These are phyloP conservation scores for Glycine latifolia DNA, from an alignment of 306 rosid genomes.

Conservation along the genomic window DNA sequence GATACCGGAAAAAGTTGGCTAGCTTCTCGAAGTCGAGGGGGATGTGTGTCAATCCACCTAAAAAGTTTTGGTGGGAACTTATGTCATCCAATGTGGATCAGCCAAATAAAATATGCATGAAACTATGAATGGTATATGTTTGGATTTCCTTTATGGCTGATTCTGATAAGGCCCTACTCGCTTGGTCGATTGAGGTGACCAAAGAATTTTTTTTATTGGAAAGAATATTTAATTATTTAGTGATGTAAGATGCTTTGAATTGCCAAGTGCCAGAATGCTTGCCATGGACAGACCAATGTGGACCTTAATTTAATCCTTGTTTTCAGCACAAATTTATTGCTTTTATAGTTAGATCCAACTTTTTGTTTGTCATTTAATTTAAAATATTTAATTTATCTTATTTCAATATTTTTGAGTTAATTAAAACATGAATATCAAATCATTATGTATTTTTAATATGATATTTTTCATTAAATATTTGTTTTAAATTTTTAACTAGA, in stretches of 20 bases:
- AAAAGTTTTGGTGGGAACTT: slow-evolving; percentile 17
- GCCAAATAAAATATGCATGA: not conserved
- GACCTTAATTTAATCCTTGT: slow-evolving; percentile 37
- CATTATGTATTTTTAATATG: too few relatives aligned
- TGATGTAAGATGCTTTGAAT: not conserved
- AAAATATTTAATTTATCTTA: not conserved
- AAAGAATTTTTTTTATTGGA: not conserved
- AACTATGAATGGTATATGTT: not conserved
- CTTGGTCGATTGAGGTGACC: too few relatives aligned
- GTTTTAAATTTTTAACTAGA: too few relatives aligned
- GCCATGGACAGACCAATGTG: slow-evolving; percentile 1
- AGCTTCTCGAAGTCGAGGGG: not conserved
- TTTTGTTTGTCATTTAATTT: not conserved
- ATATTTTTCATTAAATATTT: too few relatives aligned
- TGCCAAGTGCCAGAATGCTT: slow-evolving; percentile 10
- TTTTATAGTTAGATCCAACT: not conserved
- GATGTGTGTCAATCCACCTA: not conserved
- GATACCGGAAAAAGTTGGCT: not conserved
- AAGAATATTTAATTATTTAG: not conserved
- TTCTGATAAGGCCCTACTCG: not conserved
- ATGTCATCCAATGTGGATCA: not conserved
- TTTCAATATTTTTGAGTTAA: not conserved
- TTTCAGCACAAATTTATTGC: slow-evolving; percentile 20
- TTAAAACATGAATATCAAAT: not conserved
- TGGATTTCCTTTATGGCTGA: slow-evolving; percentile 6